phyloP scores from a whole-genome alignment of 1,139 yeast genomes.

The Protomyces pachydermus region DNA sequence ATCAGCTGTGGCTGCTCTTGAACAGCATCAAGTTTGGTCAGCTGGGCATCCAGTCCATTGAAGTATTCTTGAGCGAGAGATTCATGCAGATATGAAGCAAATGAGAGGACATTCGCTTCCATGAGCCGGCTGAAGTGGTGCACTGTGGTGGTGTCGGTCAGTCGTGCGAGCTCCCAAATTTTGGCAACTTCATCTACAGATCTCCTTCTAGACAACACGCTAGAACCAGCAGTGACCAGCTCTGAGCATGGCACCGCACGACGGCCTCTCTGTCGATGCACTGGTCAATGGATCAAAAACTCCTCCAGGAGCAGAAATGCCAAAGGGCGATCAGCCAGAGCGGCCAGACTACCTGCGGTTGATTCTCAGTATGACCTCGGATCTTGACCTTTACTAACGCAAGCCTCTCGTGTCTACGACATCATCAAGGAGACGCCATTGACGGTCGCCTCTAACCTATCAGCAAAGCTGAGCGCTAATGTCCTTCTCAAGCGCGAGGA shows the following conservation, averaged over 20 bases:
- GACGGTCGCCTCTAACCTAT: conserved; percentile 66
- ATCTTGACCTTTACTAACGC: conserved; percentile 45
- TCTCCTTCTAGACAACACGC: not conserved
- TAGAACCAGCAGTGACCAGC: not conserved
- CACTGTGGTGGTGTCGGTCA: not conserved
- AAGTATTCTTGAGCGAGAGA: not conserved
- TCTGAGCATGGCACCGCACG: not conserved
- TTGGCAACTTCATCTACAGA: not conserved
- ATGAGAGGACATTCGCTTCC: not conserved
- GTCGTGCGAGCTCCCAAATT: not conserved
- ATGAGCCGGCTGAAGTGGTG: not conserved
- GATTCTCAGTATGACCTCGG: not conserved
- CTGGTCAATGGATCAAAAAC: not conserved
- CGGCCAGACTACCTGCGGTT: conserved; percentile 20
- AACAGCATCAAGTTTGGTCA: conserved; percentile 35
- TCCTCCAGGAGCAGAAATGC: not conserved
- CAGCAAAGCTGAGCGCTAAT: conserved; percentile 66
- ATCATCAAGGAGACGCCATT: conserved; percentile 88
- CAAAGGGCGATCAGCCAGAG: conserved; percentile 2
- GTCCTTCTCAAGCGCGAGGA: conserved; percentile 86
- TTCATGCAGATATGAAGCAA: not conserved
- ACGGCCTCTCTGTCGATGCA: not conserved
- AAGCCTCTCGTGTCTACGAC: conserved; percentile 86
- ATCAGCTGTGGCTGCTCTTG: conserved; percentile 42
- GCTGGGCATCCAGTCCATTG: not conserved